These are phyloP conservation scores for Kluyveromyces starmeri DNA, from an alignment of 805 yeast species.

Conservation along the genomic window DNA sequence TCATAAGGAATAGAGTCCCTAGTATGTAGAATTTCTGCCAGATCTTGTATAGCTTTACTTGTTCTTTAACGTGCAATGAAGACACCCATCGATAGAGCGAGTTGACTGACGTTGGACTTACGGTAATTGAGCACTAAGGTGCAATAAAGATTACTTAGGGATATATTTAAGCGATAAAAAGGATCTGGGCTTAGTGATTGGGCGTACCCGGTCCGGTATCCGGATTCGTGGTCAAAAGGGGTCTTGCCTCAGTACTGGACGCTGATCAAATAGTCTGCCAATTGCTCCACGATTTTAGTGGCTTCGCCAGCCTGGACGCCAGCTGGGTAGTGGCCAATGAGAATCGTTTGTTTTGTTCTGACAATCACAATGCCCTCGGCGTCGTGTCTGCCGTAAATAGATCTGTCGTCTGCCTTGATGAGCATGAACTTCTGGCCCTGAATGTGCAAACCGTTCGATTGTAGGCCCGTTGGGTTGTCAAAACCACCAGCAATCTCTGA, in stretches of 20 bases:
- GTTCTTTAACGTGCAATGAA: too few species aligned
- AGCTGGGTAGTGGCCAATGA: slow-evolving; percentile 90
- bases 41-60: too few species aligned
- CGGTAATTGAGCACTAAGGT: too few species aligned
- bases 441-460: slow-evolving; percentile 77
- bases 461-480: slow-evolving; percentile 68
- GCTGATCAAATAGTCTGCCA: slow-evolving; percentile 89
- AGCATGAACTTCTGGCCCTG: slow-evolving; percentile 82
- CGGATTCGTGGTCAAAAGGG: neutral
- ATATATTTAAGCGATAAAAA: too few species aligned
- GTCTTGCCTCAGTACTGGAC: slow-evolving; percentile 56
- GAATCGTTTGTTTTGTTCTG: slow-evolving; percentile 86
- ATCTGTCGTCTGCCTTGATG: slow-evolving; percentile 82
- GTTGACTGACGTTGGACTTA: too few species aligned
- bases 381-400: slow-evolving; percentile 87
- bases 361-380: slow-evolving; percentile 85
- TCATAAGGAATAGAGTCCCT: slow-evolving; percentile 34
- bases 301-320: slow-evolving; percentile 94
- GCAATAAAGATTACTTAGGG: too few species aligned
- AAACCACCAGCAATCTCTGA: slow-evolving; percentile 68
- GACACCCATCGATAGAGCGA: too few species aligned
- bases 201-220: too few species aligned
- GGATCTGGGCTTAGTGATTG: too few species aligned
- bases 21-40: too few species aligned
- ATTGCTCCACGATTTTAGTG: slow-evolving; percentile 84